Conservation (phyloP, 148 eudicot species). For the Nepenthes gracilis region DNA sequence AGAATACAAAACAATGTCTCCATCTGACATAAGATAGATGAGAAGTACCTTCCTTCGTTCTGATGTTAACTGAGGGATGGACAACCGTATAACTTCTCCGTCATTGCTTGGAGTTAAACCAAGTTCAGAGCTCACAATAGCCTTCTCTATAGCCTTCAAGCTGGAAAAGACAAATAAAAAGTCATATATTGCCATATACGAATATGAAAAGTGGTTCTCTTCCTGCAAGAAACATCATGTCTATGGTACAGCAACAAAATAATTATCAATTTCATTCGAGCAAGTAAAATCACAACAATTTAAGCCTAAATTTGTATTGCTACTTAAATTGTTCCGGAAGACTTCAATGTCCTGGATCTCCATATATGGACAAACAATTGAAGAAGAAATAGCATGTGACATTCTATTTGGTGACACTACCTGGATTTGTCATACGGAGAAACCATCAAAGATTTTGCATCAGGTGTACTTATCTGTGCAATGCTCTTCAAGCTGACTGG, state of each 20-base stretch:
- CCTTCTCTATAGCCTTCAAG: slow-evolving; percentile 92
- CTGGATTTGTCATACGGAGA: slow-evolving; percentile 96
- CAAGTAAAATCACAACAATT: no score
- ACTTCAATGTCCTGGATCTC: no score
- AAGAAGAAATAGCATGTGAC: not conserved
- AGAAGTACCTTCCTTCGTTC: slow-evolving; percentile 83
- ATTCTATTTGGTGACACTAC: slow-evolving; percentile 17
- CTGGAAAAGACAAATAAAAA: slow-evolving; percentile 27
- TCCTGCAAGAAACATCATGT: no score
- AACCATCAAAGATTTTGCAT: slow-evolving; percentile 72
- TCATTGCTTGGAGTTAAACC: slow-evolving; percentile 88
- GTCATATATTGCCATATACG: no score
- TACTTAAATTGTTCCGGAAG: no score
- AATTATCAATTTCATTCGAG: no score
- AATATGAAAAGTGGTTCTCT: no score
- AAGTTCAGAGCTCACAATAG: slow-evolving; percentile 72
- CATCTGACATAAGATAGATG: not conserved
- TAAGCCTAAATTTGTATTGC: no score
- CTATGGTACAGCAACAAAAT: no score
- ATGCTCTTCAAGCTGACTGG: slow-evolving; percentile 87
- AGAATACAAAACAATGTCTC: no score
- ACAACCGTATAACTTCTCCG: slow-evolving; percentile 81
- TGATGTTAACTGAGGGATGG: slow-evolving; percentile 79
- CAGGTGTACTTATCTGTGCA: slow-evolving; percentile 91
- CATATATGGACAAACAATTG: not conserved